A percentile compares a stretch with the other conserved stretches of the same genome.
Conservation (phyloP, 2,329 filamentous ascomycete species). For the Aureobasidium zeae region DNA sequence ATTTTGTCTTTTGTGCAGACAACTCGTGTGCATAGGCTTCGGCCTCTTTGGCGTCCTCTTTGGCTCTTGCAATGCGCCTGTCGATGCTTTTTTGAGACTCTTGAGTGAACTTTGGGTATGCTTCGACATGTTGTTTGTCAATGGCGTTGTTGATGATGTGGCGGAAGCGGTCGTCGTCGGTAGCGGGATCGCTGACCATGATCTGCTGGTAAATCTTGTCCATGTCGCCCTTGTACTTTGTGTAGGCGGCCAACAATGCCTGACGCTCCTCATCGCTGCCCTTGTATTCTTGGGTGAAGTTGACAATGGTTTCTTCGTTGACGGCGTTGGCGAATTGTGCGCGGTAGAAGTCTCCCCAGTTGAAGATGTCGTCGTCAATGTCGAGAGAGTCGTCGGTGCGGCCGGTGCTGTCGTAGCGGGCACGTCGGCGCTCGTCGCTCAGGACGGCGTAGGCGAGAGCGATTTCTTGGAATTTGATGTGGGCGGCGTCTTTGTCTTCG, state of each 20-base stretch:
- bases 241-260: slow-evolving; percentile 70
- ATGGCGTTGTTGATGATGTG: slow-evolving; percentile 76
- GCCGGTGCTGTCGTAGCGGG: slow-evolving; percentile 82
- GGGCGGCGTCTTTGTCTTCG: slow-evolving; percentile 60
- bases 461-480: slow-evolving; percentile 76
- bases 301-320: slow-evolving; percentile 62
- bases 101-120: slow-evolving; percentile 59
- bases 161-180: slow-evolving; percentile 80
- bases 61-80: slow-evolving; percentile 47
- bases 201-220: slow-evolving; percentile 68
- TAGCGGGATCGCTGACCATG: slow-evolving; percentile 74
- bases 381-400: slow-evolving; percentile 69
- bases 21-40: slow-evolving; percentile 65
- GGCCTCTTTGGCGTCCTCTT: slow-evolving; percentile 62
- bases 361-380: slow-evolving; percentile 63
- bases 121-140: slow-evolving; percentile 53
- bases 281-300: slow-evolving; percentile 72
- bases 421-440: slow-evolving; percentile 69
- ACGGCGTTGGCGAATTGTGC: slow-evolving; percentile 73
- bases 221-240: slow-evolving; percentile 63
- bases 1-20: slow-evolving; percentile 38
- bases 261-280: slow-evolving; percentile 73
- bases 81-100: slow-evolving; percentile 47
- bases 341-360: slow-evolving; percentile 84
- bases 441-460: slow-evolving; percentile 92